These are phyloP conservation scores for Solanum chaucha DNA, from an alignment of 257 asterid species.

Conservation along the genomic window DNA sequence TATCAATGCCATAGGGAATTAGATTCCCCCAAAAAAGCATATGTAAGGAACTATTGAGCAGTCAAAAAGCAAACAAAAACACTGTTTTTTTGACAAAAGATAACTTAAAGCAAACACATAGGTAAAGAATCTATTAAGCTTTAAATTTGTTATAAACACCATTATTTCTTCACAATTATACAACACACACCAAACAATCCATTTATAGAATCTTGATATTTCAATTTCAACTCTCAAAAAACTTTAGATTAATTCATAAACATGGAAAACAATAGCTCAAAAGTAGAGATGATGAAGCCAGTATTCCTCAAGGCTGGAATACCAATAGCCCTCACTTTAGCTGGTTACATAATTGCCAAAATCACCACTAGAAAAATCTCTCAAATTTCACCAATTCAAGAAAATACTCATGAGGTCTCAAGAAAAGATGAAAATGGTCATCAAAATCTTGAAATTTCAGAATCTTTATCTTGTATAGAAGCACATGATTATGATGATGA, in stretches of 20 bases:
- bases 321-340: constrained; percentile 49
- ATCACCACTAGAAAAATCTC: constrained; percentile 15
- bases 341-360: constrained; percentile 33
- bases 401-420: background rate
- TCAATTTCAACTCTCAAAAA: background rate
- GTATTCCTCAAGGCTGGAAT: constrained; percentile 40
- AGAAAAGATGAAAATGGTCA: constrained; percentile 8
- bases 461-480: constrained; percentile 1
- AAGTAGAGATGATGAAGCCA: constrained; percentile 35
- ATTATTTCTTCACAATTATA: constrained; percentile 3
- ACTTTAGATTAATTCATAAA: background rate
- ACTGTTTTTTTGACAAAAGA: constrained; percentile 5
- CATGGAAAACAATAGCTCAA: constrained; percentile 40
- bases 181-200: background rate
- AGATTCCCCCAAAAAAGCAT: background rate
- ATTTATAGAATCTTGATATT: background rate
- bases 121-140: constrained; percentile 27
- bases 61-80: constrained; percentile 29
- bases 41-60: constrained; percentile 10
- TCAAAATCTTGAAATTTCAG: constrained; percentile 17
- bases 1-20: background rate
- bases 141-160: background rate
- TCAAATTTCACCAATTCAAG: background rate
- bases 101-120: constrained; percentile 35
- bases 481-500: background rate